Percentiles rank a stretch among this genome's conserved stretches.
Evolutionary conservation across 164 flowering plant species (phyloP).

Genomic region (Dillenia suffruticosa): DNA sequence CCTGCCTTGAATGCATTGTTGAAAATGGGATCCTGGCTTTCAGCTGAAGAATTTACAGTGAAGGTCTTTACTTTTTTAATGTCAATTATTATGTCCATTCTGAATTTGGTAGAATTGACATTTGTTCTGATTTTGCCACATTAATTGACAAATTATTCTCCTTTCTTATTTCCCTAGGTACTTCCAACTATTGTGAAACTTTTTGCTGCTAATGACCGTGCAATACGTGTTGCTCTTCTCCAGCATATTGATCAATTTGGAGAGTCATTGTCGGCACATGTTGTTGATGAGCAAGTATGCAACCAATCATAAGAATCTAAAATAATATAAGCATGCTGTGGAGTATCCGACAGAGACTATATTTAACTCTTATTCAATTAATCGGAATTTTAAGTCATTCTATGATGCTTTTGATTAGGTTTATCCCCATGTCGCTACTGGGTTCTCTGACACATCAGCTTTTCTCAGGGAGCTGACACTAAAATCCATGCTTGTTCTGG

Average conservation of each 20-base stretch:
- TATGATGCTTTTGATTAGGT: constrained; percentile 46
- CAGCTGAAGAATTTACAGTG: constrained; percentile 69
- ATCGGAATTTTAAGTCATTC: constrained; percentile 15
- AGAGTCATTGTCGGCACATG: constrained; percentile 79
- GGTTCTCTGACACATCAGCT: constrained; percentile 91
- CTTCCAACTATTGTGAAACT: constrained; percentile 91
- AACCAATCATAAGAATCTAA: not conserved
- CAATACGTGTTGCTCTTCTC: constrained; percentile 80
- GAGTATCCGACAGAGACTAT: constrained; percentile 1
- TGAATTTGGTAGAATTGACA: not conserved
- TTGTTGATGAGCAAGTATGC: constrained; percentile 96
- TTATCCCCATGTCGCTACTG: constrained; percentile 90
- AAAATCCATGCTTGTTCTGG: constrained; percentile 92
- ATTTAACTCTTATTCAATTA: not conserved
- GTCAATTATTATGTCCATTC: not conserved
- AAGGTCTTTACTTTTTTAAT: constrained; percentile 43
- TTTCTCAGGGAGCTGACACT: constrained; percentile 94
- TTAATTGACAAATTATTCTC: not conserved
- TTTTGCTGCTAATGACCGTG: constrained; percentile 85
- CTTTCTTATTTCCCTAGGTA: constrained; percentile 40
- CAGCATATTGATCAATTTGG: constrained; percentile 98
- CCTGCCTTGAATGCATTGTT: constrained; percentile 91
- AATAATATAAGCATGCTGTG: too few species aligned
- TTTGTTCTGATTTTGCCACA: not conserved
- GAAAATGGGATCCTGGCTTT: constrained; percentile 97